These are phyloP conservation scores for Rutstroemia sydowiana DNA, from an alignment of 2,329 filamentous ascomycete species.

Conservation along the genomic window DNA sequence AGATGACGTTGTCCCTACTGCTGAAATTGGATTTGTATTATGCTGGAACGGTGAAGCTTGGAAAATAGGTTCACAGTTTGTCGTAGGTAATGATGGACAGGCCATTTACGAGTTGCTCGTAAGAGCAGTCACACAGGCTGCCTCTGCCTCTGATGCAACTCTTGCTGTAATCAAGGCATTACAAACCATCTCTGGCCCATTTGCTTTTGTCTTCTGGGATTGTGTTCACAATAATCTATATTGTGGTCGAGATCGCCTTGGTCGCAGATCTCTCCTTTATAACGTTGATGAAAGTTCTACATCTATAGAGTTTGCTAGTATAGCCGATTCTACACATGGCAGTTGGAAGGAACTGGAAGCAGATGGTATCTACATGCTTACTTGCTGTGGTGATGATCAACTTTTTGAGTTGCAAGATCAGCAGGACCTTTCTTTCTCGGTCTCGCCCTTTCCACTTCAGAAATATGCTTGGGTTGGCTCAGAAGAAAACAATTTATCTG, in stretches of 20 bases:
- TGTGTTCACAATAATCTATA: constrained; percentile 53
- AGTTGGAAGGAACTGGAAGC: constrained; percentile 78
- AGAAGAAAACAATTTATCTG: not conserved
- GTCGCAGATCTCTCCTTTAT: constrained; percentile 72
- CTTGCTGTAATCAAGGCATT: constrained; percentile 44
- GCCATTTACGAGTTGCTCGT: constrained; percentile 56
- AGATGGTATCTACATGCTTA: constrained; percentile 60
- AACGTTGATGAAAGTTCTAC: constrained; percentile 35
- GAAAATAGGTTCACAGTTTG: constrained; percentile 52
- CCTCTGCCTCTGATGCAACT: constrained; percentile 17
- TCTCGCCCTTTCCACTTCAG: constrained; percentile 10
- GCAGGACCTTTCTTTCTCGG: not conserved
- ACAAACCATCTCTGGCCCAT: constrained; percentile 67
- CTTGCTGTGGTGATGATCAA: constrained; percentile 11
- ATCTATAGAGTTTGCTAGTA: constrained; percentile 59
- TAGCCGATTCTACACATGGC: constrained; percentile 46
- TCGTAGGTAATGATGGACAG: constrained; percentile 75
- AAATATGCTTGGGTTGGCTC: constrained; percentile 12
- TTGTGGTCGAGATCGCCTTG: constrained; percentile 81
- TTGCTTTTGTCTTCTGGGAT: constrained; percentile 83
- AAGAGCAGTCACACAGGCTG: constrained; percentile 24
- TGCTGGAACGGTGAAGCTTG: constrained; percentile 99
- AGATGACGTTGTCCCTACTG: not conserved
- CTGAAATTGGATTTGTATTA: constrained; percentile 53
- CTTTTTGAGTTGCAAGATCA: not conserved